Base-by-base conservation (phyloP, 305 asterid species). In the Solanum hybrid region DNA sequence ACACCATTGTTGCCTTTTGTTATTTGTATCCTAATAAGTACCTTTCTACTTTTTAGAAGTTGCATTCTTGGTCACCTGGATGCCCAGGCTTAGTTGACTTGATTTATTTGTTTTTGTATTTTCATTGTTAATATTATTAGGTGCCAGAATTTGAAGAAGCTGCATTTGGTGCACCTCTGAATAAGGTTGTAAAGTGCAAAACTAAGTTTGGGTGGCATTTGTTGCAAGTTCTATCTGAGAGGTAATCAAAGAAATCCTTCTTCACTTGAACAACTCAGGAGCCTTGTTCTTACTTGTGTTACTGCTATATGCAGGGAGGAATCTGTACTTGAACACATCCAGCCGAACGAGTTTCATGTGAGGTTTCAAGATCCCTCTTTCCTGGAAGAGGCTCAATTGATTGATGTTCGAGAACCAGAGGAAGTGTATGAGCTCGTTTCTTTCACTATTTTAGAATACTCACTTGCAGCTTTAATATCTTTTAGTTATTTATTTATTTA, bases 71-170 rank as follows among this genome's bases (percentile, higher is more conserved):
- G 57, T 32, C 86, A 70, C 87, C 27, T 88, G 22, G 27, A 78
- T 51, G 78, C 87, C 45, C 17, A 82, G 79, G 36, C 26, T 90
- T 41, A 57, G 15, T 89, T 89, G 81, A 82, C 77, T 83, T 45
- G 75, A 29, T 41, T 36, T 31, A 22, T 86, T 80, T 91, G 68
- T 85, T 36, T 79, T 85, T 81, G 73, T 90, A 68, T 91, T 89
- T 84, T 91, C 41, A 26, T 89, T 89, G 89, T 91, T 89, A 88
- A 92, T 86, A 79, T 78, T 91, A 81, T 92, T 90, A 97, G 99
- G 99, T 97, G 91, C 96, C 96, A 70, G 99, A 97, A 92, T 97
- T 97, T 95, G 99, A 97, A 94, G 99, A 96, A 91, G 97, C 95
- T 89, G 98, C 99, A 79, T 97, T 97, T 91, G 65, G 57, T 94